Conservation (phyloP, 257 asterid species). For the Primulina eburnea region DNA sequence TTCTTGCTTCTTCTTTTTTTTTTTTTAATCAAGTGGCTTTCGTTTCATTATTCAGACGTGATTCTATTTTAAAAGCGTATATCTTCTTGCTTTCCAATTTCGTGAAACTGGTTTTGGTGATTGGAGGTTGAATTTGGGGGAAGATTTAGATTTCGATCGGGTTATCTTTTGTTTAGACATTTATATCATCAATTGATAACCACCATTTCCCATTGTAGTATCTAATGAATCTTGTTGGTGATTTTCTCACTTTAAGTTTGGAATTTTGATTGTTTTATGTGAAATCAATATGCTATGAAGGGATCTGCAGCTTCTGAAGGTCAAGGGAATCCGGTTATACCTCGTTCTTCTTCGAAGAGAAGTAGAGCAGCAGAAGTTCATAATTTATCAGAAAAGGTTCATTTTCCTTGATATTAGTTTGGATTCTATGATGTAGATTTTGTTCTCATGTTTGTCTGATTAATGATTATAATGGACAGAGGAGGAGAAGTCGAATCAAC, state of each 20-base stretch:
- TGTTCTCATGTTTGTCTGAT: conserved; percentile 21
- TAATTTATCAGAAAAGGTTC: conserved; percentile 90
- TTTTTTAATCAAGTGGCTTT: not conserved
- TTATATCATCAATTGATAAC: not conserved
- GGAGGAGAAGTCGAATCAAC: conserved; percentile 93
- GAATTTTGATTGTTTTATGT: not conserved
- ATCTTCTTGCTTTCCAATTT: not conserved
- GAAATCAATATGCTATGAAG: conserved; percentile 33
- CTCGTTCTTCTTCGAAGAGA: conserved; percentile 72
- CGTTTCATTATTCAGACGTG: not conserved
- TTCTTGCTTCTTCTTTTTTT: not conserved
- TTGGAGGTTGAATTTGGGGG: not conserved
- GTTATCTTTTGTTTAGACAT: not conserved
- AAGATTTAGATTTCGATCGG: not conserved
- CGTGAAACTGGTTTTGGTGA: not conserved
- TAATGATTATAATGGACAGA: conserved; percentile 44
- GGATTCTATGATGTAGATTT: conserved; percentile 9
- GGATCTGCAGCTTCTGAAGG: conserved; percentile 58
- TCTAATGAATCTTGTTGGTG: conserved; percentile 4
- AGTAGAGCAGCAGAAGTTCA: conserved; percentile 94
- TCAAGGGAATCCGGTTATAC: conserved; percentile 35
- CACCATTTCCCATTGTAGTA: not conserved
- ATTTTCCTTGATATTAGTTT: conserved; percentile 16
- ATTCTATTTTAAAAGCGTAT: not conserved
- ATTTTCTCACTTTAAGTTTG: conserved; percentile 20